Evolutionary conservation across 306 rosid genomes (phyloP).

Genomic region (Pachyrhizus erosus): DNA sequence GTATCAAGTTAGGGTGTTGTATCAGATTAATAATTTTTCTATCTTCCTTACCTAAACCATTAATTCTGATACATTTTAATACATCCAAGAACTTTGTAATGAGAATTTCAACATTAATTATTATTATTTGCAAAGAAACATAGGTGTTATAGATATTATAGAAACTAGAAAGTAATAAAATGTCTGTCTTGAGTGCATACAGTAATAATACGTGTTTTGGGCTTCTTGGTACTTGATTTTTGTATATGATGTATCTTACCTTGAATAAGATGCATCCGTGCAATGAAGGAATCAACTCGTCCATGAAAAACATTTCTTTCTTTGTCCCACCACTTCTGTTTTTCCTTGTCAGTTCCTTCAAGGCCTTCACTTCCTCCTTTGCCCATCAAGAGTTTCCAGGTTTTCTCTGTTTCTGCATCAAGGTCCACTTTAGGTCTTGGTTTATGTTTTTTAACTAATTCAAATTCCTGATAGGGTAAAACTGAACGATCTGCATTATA

Average conservation of each 20-base stretch:
- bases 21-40: neutral
- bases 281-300: constrained; percentile 89
- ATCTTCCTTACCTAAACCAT: constrained; percentile 13
- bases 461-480: constrained; percentile 60
- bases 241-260: constrained; percentile 58
- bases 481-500: constrained; percentile 69
- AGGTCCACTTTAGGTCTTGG: constrained; percentile 87
- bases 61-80: constrained; percentile 1
- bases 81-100: neutral
- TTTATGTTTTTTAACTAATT: constrained; percentile 60
- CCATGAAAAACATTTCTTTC: constrained; percentile 86
- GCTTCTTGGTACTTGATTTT: constrained; percentile 27
- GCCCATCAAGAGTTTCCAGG: constrained; percentile 94
- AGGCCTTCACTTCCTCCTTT: constrained; percentile 64
- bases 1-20: neutral
- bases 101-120: constrained; percentile 17
- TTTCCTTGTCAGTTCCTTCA: constrained; percentile 62
- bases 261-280: constrained; percentile 98
- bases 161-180: constrained; percentile 2
- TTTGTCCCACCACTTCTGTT: constrained; percentile 91
- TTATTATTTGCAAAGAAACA: constrained; percentile 22
- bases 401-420: constrained; percentile 84
- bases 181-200: constrained; percentile 22
- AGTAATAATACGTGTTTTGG: constrained; percentile 18
- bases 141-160: constrained; percentile 15